Evolutionary conservation across 2,329 filamentous ascomycete species (phyloP).

Genomic region (Periconia macrospinosa): DNA sequence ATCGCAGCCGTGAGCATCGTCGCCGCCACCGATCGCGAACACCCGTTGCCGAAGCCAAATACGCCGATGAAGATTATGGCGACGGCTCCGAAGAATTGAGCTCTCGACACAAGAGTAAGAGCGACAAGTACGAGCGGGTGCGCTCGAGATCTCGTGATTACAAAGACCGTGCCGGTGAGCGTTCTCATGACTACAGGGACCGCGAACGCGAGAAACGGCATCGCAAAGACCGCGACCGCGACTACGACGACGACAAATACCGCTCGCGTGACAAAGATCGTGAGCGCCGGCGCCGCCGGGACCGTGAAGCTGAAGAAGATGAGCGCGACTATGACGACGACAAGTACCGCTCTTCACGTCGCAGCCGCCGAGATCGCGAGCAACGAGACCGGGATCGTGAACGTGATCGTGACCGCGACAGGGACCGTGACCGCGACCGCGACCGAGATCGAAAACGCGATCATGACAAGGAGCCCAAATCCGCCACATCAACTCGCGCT

Average conservation of each 20-base stretch:
- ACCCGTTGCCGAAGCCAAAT: conserved; percentile 29
- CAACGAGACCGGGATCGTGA: conserved; percentile 46
- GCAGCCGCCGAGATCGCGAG: conserved; percentile 49
- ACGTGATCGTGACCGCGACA: conserved; percentile 42
- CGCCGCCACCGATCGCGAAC: conserved; percentile 46
- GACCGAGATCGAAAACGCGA: conserved; percentile 40
- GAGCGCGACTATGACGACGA: conserved; percentile 43
- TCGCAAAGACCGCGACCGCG: conserved; percentile 49
- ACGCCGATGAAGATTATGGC: conserved; percentile 34
- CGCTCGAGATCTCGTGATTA: conserved; percentile 48
- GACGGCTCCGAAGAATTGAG: conserved; percentile 29
- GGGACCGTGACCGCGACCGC: conserved; percentile 38
- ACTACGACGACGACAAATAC: conserved; percentile 45
- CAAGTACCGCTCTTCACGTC: conserved; percentile 45
- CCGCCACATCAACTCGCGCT: conserved; percentile 12
- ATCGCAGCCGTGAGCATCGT: conserved; percentile 49
- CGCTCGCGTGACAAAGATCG: conserved; percentile 38
- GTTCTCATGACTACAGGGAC: conserved; percentile 47
- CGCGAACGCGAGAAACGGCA: conserved; percentile 45
- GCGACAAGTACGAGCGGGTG: conserved; percentile 38
- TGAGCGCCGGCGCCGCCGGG: conserved; percentile 55
- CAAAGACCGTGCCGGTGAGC: conserved; percentile 44
- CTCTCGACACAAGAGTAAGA: conserved; percentile 41
- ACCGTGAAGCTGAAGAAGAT: conserved; percentile 45
- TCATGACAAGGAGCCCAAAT: conserved; percentile 18